A percentile compares a stretch with the other conserved stretches of the same genome.
Evolutionary conservation across 352 stramenopile genomes (phyloP).

Genomic region (Plasmopara muralis): DNA sequence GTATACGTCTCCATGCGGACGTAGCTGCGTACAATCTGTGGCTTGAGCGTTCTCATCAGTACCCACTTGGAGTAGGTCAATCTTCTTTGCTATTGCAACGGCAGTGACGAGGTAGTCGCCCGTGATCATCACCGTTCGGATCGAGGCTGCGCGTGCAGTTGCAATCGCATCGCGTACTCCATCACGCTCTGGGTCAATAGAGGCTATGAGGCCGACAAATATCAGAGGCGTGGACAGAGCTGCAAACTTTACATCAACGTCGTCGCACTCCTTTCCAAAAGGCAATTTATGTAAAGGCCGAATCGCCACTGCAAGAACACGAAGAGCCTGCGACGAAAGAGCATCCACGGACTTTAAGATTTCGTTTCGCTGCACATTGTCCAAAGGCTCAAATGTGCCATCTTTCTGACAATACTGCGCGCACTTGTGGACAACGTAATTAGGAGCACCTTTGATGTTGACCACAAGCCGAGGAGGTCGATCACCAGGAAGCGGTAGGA

Average conservation of each 20-base stretch:
- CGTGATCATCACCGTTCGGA: slow-evolving; percentile 90
- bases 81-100: slow-evolving; percentile 89
- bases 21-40: slow-evolving; percentile 64
- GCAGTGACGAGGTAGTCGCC: slow-evolving; percentile 94
- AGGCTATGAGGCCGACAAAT: slow-evolving; percentile 91
- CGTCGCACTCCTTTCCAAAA: slow-evolving; percentile 35
- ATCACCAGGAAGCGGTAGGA: slow-evolving; percentile 27
- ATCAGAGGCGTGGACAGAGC: slow-evolving; percentile 67
- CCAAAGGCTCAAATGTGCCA: slow-evolving; percentile 39
- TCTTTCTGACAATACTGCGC: slow-evolving; percentile 46
- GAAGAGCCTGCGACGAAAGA: slow-evolving; percentile 68
- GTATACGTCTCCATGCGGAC: slow-evolving; percentile 43
- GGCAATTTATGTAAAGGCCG: slow-evolving; percentile 49
- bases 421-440: slow-evolving; percentile 67
- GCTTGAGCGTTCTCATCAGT: slow-evolving; percentile 56
- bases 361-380: slow-evolving; percentile 33
- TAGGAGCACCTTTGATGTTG: slow-evolving; percentile 61
- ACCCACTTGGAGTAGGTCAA: slow-evolving; percentile 84
- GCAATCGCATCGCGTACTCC: slow-evolving; percentile 54
- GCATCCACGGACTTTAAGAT: slow-evolving; percentile 55
- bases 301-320: slow-evolving; percentile 88
- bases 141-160: slow-evolving; percentile 32
- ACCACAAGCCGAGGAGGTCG: slow-evolving; percentile 41
- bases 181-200: slow-evolving; percentile 77
- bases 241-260: slow-evolving; percentile 66